Conservation (phyloP, 1,139 yeast genomes). For the Hemisphaericaspora xylanilytica region DNA sequence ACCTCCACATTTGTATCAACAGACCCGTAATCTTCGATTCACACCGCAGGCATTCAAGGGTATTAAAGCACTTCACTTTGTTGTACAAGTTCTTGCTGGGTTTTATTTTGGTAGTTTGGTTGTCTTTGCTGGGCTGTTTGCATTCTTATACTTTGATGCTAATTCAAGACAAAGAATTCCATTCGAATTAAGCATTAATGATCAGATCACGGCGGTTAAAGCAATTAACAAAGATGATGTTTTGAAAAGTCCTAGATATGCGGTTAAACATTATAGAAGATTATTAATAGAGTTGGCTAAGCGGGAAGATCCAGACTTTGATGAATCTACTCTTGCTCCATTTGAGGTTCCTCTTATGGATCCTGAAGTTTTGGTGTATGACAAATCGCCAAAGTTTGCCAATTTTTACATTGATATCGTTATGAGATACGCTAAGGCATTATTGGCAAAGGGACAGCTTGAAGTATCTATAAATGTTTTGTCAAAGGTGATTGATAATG, state of each 20-base stretch:
- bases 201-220: constrained; percentile 41
- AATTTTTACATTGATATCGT: constrained; percentile 48
- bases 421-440: constrained; percentile 41
- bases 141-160: constrained; percentile 42
- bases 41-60: neutral
- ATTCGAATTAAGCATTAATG: constrained; percentile 31
- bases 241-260: constrained; percentile 40
- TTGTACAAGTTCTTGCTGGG: constrained; percentile 30
- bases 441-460: constrained; percentile 42
- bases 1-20: neutral
- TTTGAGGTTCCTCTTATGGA: constrained; percentile 34
- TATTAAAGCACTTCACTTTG: neutral
- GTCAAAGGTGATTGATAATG: constrained; percentile 33
- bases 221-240: constrained; percentile 50
- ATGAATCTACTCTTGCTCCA: constrained; percentile 19
- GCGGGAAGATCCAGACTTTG: constrained; percentile 24
- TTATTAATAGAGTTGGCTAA: constrained; percentile 37
- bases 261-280: constrained; percentile 45
- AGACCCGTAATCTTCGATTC: constrained; percentile 1
- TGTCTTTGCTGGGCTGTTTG: constrained; percentile 40
- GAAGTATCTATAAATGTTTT: constrained; percentile 31
- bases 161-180: constrained; percentile 41
- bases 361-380: constrained; percentile 28
- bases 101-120: constrained; percentile 45
- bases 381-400: constrained; percentile 34